phyloP scores from a whole-genome alignment of 306 rosid genomes.

The Pterocarpus santalinus region DNA sequence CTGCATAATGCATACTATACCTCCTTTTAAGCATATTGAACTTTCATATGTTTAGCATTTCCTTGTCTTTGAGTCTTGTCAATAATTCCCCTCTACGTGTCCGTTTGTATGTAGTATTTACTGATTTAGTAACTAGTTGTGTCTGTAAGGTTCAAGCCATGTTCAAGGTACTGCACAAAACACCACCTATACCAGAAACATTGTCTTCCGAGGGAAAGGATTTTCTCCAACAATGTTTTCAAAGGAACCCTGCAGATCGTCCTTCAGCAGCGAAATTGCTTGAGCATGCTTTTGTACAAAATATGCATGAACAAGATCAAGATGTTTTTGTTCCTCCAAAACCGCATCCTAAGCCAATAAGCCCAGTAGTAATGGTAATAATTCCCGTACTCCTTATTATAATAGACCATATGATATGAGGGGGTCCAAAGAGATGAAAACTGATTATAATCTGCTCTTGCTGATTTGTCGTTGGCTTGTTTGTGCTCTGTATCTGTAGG shows the following conservation, averaged over 20 bases:
- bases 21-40: too few species aligned
- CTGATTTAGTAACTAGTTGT: too few species aligned
- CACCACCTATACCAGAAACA: slow-evolving; percentile 68
- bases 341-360: slow-evolving; percentile 21
- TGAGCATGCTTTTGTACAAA: slow-evolving; percentile 65
- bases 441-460: too few species aligned
- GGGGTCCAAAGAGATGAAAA: too few species aligned
- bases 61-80: too few species aligned
- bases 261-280: slow-evolving; percentile 61
- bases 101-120: too few species aligned
- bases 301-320: slow-evolving; percentile 42
- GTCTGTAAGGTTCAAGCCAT: slow-evolving; percentile 45
- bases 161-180: slow-evolving; percentile 70
- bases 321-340: slow-evolving; percentile 32
- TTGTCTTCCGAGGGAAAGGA: slow-evolving; percentile 68
- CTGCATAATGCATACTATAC: too few species aligned
- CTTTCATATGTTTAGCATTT: too few species aligned
- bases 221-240: slow-evolving; percentile 65
- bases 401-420: too few species aligned
- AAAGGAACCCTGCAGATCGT: slow-evolving; percentile 71
- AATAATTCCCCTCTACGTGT: too few species aligned
- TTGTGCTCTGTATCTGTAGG: slow-evolving; percentile 40
- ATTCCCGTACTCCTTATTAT: too few species aligned
- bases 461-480: neutral
- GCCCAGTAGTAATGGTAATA: too few species aligned